Conservation (phyloP, 2,329 filamentous ascomycete genomes). For the Grosmannia penicillata region DNA sequence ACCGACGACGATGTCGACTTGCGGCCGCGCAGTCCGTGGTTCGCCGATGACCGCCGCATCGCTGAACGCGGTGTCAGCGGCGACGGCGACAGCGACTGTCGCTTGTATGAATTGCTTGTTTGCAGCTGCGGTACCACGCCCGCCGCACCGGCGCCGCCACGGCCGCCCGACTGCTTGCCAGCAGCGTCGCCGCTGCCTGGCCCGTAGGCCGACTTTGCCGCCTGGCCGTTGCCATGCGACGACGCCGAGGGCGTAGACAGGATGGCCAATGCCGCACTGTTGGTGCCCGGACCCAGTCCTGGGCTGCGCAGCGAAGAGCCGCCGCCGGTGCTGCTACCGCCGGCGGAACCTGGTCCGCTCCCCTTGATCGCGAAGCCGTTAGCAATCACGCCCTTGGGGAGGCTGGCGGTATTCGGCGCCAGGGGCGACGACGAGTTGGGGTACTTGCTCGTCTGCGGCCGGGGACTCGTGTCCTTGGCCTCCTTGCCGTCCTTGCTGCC, state of each 20-base stretch:
- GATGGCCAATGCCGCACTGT: slow-evolving; percentile 15
- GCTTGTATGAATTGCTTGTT: slow-evolving; percentile 31
- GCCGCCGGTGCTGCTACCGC: no score
- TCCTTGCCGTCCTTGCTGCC: slow-evolving; percentile 24
- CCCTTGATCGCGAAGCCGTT: slow-evolving; percentile 30
- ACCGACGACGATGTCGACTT: slow-evolving; percentile 95
- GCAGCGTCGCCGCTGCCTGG: not conserved
- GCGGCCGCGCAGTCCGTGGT: slow-evolving; percentile 70
- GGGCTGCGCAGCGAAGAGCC: no score
- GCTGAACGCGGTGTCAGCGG: slow-evolving; percentile 80
- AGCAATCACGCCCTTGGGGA: slow-evolving; percentile 35
- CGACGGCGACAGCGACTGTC: slow-evolving; percentile 72
- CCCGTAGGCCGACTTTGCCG: not conserved
- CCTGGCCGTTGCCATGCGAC: no score
- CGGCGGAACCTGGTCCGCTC: no score
- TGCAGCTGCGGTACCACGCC: slow-evolving; percentile 2
- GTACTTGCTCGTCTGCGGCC: slow-evolving; percentile 46
- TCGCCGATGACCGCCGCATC: slow-evolving; percentile 67
- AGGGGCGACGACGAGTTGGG: slow-evolving; percentile 13
- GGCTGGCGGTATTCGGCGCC: slow-evolving; percentile 22
- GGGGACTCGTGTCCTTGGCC: slow-evolving; percentile 37
- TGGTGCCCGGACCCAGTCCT: no score
- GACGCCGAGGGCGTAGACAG: slow-evolving; percentile 16
- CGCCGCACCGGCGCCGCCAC: slow-evolving; percentile 1
- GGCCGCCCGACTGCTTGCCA: not conserved